Evolutionary conservation across 2,329 filamentous ascomycete species (phyloP).

Genomic region (Ophiosphaerella korrae): DNA sequence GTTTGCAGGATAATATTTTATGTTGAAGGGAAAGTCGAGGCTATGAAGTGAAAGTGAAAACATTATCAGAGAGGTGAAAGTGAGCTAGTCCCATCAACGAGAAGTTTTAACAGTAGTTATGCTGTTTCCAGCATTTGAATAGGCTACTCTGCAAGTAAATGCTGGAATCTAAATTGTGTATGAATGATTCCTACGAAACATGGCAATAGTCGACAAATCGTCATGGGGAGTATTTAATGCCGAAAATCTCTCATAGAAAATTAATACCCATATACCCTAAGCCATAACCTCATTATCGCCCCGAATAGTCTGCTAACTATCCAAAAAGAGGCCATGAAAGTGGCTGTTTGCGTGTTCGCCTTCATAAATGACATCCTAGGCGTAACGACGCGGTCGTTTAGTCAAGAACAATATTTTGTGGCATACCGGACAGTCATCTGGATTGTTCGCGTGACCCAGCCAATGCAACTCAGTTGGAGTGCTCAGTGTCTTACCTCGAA

Average conservation of each 20-base stretch:
- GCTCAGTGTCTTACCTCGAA: not conserved
- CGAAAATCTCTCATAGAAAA: no score
- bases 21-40: not conserved
- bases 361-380: no score
- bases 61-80: not conserved
- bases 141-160: no score
- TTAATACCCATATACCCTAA: no score
- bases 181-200: not conserved
- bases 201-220: not conserved
- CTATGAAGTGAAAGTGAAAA: not conserved
- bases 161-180: no score
- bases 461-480: conserved; percentile 5
- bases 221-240: no score
- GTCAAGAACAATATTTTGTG: conserved; percentile 15
- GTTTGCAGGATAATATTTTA: not conserved
- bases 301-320: no score
- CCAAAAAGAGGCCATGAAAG: no score
- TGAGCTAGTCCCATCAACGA: not conserved
- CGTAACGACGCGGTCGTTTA: not conserved
- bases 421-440: conserved; percentile 16
- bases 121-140: no score
- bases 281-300: no score
- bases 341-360: no score
- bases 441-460: conserved; percentile 5
- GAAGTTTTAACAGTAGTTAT: not conserved